Percentiles rank a stretch among this genome's conserved stretches.
These are phyloP conservation scores for Pterocarpus santalinus DNA, from an alignment of 306 rosid species.

Conservation along the genomic window DNA sequence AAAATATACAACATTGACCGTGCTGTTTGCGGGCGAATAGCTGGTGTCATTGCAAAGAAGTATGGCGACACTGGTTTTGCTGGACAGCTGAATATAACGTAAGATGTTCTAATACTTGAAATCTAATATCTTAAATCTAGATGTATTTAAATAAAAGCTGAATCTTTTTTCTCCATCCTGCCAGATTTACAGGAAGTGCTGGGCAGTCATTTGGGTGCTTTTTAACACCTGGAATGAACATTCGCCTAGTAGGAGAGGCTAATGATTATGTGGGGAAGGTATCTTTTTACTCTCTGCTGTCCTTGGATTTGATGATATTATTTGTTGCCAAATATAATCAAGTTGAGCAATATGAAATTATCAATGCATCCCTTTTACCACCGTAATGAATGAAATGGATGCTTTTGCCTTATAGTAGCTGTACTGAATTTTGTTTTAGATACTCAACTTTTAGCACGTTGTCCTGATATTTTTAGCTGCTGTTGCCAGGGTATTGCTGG, in stretches of 20 bases:
- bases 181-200: constrained; percentile 95
- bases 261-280: constrained; percentile 99
- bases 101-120: constrained; percentile 52
- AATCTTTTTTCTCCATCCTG: constrained; percentile 41
- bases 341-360: constrained; percentile 18
- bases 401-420: constrained; percentile 19
- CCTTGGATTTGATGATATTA: constrained; percentile 23
- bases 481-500: constrained; percentile 91
- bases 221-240: constrained; percentile 98
- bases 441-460: constrained; percentile 21
- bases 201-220: constrained; percentile 99
- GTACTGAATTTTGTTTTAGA: constrained; percentile 20
- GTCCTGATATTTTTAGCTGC: constrained; percentile 49
- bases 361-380: neutral
- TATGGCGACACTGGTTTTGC: constrained; percentile 98
- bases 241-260: constrained; percentile 94
- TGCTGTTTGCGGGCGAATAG: constrained; percentile 92
- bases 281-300: constrained; percentile 17
- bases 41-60: constrained; percentile 93
- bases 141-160: constrained; percentile 38
- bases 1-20: constrained; percentile 87
- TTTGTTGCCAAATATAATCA: constrained; percentile 1
- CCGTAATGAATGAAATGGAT: constrained; percentile 26
- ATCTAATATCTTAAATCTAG: constrained; percentile 32
- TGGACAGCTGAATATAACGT: constrained; percentile 93